Evolutionary conservation across 2,329 filamentous ascomycete species (phyloP), one percentile per base, ranked within the genome.

Genomic region (Calycina herbarum): DNA sequence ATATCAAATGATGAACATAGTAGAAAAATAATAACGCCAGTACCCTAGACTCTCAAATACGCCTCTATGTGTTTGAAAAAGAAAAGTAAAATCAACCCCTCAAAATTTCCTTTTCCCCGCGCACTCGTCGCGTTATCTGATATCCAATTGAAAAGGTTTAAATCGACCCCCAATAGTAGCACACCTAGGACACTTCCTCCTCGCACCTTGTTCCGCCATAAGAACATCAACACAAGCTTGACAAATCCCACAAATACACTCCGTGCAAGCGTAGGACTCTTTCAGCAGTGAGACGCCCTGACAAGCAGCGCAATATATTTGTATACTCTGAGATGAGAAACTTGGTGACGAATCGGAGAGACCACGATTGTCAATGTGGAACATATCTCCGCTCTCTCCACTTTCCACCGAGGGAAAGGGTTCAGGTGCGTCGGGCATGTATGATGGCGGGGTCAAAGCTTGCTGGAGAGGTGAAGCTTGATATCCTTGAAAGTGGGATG

Each of bases 191-290:
- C 92, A 95, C 76, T 91, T 91, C 73, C 89, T 86, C 68, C 90
- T 81, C 13, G 90, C 90, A 61, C 90, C 88, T 76, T 93, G 89
- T 76, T 93, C 90, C 71, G 85, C 86, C 78, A 92, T 88, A 64
- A 94, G 82, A 40, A 92, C 87, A 73, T 93, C 90, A 65, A 97
- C 93, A 74, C 94, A 98, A 66, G 93, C 88, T 69, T 89, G 87
- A 78, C 95, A 98, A 60, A 98, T 85, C 17, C 94, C 94, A 76
- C 93, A 96, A 69, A 98, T 96, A 77, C 95, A 98, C 78, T 97
- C 94, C 0, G 94, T 97, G 77, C 94, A 98, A 27, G 94, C 94
- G 75, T 93, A 97, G 40, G 92, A 95, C 73, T 94, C 91, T 73
- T 88, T 89, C 31, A 98, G 81, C 11, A 89, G 81, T 61, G 90